phyloP scores from a whole-genome alignment of 2,329 filamentous ascomycete genomes.

The Talaromyces sp. region DNA sequence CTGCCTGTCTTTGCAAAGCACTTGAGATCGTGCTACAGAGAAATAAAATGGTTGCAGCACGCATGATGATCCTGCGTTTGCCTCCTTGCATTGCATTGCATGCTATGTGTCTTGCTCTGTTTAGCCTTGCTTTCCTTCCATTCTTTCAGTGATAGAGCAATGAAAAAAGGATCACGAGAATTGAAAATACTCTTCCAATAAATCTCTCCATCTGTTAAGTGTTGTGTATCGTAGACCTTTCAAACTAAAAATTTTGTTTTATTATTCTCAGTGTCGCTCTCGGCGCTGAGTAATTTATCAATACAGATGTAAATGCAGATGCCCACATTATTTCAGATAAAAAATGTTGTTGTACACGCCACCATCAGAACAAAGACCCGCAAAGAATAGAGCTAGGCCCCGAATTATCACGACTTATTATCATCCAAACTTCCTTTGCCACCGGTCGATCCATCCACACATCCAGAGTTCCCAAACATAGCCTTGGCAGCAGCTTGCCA shows the following conservation, averaged over 20 bases:
- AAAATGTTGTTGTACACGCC: no score
- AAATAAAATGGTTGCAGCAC: conserved; percentile 32
- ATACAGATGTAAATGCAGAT: no score
- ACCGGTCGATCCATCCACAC: conserved; percentile 27
- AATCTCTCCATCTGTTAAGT: no score
- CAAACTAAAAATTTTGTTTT: no score
- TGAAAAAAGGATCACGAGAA: conserved; percentile 36
- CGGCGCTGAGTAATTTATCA: no score
- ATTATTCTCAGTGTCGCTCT: no score
- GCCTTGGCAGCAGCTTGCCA: conserved; percentile 52
- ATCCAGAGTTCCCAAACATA: conserved; percentile 24
- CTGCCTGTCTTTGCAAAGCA: conserved; percentile 24
- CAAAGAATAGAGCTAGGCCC: not conserved
- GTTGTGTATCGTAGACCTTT: no score
- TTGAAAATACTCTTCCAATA: conserved; percentile 23
- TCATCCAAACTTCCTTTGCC: conserved; percentile 25
- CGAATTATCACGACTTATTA: not conserved
- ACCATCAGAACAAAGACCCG: not conserved
- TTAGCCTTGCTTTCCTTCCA: conserved; percentile 31
- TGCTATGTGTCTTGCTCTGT: conserved; percentile 30
- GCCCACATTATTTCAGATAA: no score
- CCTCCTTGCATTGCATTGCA: conserved; percentile 29
- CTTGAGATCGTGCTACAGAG: conserved; percentile 31
- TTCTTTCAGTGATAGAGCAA: conserved; percentile 38
- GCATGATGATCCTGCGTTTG: conserved; percentile 30